Evolutionary conservation across 176 grass and related monocot genomes (phyloP), one percentile per base, ranked within the genome.

Genomic region (Echinochloa phyllopogon): DNA sequence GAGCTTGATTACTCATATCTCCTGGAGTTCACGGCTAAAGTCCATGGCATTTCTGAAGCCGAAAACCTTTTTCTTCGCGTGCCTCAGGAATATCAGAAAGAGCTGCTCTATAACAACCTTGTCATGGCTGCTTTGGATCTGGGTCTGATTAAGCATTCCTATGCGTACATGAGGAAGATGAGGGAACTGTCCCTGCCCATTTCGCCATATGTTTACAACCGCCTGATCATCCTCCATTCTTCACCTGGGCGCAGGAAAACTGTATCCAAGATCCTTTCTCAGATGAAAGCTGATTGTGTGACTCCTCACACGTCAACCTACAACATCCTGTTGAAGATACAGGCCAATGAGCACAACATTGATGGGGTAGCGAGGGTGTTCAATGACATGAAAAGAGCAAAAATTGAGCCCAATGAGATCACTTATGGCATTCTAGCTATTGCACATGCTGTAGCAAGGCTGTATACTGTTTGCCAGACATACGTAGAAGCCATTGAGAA

Each of bases 161-260:
- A 92, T 0, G 86, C 85, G n/a, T 98, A 95, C 91, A 95, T 92
- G 96, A 95, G 86, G 92, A 98, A 94, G 83, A 95, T 98, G 93
- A 92, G 91, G 81, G 89, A 94, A 59, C 39, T 95, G 42, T 82
- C 65, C 10, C 67, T 98, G 48, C 88, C 86, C 3, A 95, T 98
- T 59, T 98, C 89, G 2, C 86, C 91, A 0, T 92, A 85, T 55
- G 81, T 94, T 73, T 98, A 92, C 86, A 98, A 95, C 74, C 89
- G 89, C 42, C 47, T 98, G 67, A 98, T 98, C 85, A 89, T 98
- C 78, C 87, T 98, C 11, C 91, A 98, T 69, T 98, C 91, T 27
- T 86, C 89, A 25, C 92, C 94, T 0, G 79, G 93, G 8, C 91
- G 89, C 24, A 89, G 85, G 86, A 98, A 98, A 95, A 87, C 74